These are phyloP conservation scores for Candida ficus DNA, from an alignment of 805 yeast genomes.

Conservation along the genomic window DNA sequence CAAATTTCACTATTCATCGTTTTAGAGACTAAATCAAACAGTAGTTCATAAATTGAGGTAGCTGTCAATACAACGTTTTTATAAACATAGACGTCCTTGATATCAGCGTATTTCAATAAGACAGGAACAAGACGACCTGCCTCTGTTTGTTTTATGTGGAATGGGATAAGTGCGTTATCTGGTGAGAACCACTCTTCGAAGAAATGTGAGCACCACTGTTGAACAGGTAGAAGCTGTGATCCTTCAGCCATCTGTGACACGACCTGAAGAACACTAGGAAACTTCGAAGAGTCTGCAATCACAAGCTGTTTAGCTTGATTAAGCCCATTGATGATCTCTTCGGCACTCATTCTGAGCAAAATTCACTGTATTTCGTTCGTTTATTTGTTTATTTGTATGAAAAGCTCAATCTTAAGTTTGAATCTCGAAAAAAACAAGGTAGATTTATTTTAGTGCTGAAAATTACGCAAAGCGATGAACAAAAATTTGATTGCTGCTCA, in stretches of 20 bases:
- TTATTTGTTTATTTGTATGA: no score
- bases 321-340: constrained; percentile 8
- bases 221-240: constrained; percentile 12
- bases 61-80: constrained; percentile 37
- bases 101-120: constrained; percentile 11
- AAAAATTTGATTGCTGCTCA: no score
- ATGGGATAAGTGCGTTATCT: constrained; percentile 8
- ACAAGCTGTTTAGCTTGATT: constrained; percentile 17
- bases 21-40: constrained; percentile 40
- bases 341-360: constrained; percentile 7
- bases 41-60: constrained; percentile 40
- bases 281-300: constrained; percentile 11
- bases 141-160: constrained; percentile 17
- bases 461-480: constrained; percentile 1
- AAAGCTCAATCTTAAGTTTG: neutral
- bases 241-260: constrained; percentile 14
- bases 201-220: constrained; percentile 24
- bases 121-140: constrained; percentile 10
- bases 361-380: neutral
- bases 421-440: neutral
- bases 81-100: constrained; percentile 27
- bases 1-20: constrained; percentile 41
- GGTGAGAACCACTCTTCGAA: constrained; percentile 18
- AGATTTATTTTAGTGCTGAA: neutral
- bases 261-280: constrained; percentile 13